Evolutionary conservation across 768 basidiomycete species (phyloP), one percentile per base, ranked within the genome.

Genomic region (Psilocybe azurescens): DNA sequence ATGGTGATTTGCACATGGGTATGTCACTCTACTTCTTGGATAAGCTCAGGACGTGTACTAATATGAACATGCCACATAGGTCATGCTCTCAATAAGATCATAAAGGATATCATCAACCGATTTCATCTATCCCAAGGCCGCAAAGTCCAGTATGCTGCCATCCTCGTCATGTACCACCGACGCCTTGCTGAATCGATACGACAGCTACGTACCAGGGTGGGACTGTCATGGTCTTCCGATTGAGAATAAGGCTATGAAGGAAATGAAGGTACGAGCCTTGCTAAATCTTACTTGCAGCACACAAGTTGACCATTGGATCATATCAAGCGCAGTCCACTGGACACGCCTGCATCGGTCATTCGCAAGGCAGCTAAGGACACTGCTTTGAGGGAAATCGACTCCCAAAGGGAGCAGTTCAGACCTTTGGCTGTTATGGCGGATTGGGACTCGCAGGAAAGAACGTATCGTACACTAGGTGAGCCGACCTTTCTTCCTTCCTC

Each of bases 221-320:
- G 97, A 99, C 70, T 99, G 97, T 69, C 97, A 99, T 73, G 97
- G 97, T 5, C 86, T 98, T 11, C 97, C 97, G 0, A 98, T 99
- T 63, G 97, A 99, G 73, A 94, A 94, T 66, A 98, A 97, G 70
- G 93, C 95, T 0, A 77, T 99, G 38, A 81, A 90, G 62, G 84
- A 90, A 24, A 80, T 97, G 29, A 83, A 86, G 58, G 93, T 93
- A 70, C 58, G 85, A 36, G 33, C 33, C 11, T 36, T 70, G 48
- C 16, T 39, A 5, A 7, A 59, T 44, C 8, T 2, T 44, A 57
- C 14, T 50, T 8, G 24, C 20, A 7, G 24, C 13, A 14, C 29
- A 55, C 32, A 14, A 47, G 18, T 53, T 49, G 16, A 47, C 52
- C 65, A 3, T 36, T 61, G 48, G 18, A 13, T 61, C 58, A 53